Conservation (phyloP, 345 rosid genomes). For the Garcia nutans region DNA sequence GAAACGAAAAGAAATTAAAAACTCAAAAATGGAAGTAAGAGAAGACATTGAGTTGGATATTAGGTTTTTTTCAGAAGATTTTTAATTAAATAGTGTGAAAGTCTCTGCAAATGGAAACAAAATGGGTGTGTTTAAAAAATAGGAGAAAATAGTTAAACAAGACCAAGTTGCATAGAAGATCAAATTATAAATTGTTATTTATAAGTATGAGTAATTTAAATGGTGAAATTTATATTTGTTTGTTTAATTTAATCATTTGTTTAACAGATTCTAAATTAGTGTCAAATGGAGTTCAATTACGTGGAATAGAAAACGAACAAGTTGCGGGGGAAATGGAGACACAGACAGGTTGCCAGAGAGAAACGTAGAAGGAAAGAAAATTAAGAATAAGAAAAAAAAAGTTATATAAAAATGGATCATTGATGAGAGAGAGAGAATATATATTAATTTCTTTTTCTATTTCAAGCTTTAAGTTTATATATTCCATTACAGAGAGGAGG, state of each 20-base stretch:
- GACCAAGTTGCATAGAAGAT: slow-evolving; percentile 9
- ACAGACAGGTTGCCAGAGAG: slow-evolving; percentile 31
- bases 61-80: background rate
- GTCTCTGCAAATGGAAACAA: slow-evolving; percentile 16
- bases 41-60: background rate
- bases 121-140: slow-evolving; percentile 23
- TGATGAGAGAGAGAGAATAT: background rate
- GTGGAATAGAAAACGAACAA: slow-evolving; percentile 34
- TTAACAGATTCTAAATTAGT: slow-evolving; percentile 10
- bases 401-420: background rate
- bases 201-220: background rate
- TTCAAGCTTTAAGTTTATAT: background rate
- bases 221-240: background rate
- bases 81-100: slow-evolving; percentile 6
- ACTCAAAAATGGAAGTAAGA: background rate
- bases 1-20: background rate
- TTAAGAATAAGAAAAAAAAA: background rate
- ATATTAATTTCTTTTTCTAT: background rate
- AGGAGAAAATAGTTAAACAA: slow-evolving; percentile 10
- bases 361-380: slow-evolving; percentile 13
- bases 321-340: slow-evolving; percentile 49
- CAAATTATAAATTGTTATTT: background rate
- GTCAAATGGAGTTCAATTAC: slow-evolving; percentile 12
- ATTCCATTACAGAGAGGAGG: slow-evolving; percentile 35
- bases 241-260: slow-evolving; percentile 8